These are phyloP conservation scores for Spergularia azorica DNA, from an alignment of 179 eudicot genomes.

Conservation along the genomic window DNA sequence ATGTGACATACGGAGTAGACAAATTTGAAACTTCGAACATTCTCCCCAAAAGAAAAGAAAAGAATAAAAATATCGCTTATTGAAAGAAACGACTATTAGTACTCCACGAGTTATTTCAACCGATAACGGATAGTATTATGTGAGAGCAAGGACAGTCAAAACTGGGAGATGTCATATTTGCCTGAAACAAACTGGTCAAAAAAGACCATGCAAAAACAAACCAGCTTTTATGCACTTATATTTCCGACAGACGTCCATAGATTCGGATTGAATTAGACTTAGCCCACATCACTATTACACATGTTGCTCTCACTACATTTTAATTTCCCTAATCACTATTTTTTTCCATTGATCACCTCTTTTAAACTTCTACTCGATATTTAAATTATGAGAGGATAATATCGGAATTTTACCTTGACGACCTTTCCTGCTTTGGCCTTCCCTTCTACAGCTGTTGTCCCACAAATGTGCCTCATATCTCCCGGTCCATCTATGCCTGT, in stretches of 20 bases:
- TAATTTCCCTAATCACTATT: background rate
- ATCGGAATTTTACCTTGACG: conserved; percentile 53
- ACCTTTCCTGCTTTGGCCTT: conserved; percentile 83
- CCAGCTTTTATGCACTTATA: conserved; percentile 19
- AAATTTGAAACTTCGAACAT: no score
- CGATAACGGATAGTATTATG: no score
- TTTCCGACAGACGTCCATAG: conserved; percentile 26
- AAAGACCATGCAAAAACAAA: conserved; percentile 12
- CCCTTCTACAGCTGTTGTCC: conserved; percentile 75
- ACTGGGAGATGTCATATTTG: background rate
- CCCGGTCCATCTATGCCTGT: conserved; percentile 72
- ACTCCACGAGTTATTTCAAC: background rate
- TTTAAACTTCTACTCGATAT: no score
- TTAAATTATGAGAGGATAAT: background rate
- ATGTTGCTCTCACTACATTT: no score
- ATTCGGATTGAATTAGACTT: conserved; percentile 4
- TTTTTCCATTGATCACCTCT: background rate
- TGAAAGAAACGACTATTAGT: no score
- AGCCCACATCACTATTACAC: no score
- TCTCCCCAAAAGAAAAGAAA: no score
- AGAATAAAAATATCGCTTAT: no score
- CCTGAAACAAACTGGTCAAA: conserved; percentile 25
- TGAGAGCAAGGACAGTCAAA: conserved; percentile 17
- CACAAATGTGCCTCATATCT: conserved; percentile 79
- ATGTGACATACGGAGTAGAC: no score